Conservation (phyloP, 1,284 basidiomycete species). For the Boletus sp. region DNA sequence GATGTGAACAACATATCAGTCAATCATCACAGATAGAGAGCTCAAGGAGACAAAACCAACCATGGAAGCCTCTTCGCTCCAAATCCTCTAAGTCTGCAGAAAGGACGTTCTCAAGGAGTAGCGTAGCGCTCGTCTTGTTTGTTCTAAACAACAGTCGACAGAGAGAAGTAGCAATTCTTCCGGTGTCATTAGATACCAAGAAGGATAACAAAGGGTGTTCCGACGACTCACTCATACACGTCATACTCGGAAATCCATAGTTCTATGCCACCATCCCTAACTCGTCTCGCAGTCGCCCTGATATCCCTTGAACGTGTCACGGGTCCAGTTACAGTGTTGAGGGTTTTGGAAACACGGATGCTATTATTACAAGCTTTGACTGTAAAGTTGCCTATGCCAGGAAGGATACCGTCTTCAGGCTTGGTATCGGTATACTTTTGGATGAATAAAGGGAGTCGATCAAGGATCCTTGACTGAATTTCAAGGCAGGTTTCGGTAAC, state of each 20-base stretch:
- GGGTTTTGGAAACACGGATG: conserved; percentile 4
- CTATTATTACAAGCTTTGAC: conserved; percentile 8
- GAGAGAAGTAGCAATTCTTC: conserved; percentile 4
- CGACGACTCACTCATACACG: conserved; percentile 11
- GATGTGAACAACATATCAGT: background rate
- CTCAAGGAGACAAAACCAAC: background rate
- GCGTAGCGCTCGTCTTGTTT: background rate
- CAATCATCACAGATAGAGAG: background rate
- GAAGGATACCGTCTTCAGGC: background rate
- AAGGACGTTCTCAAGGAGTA: conserved; percentile 3
- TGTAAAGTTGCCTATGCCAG: background rate
- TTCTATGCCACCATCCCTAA: background rate
- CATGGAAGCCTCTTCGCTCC: conserved; percentile 1
- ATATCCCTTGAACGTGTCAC: background rate
- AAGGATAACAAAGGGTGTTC: background rate
- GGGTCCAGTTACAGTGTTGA: background rate
- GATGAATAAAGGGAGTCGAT: conserved; percentile 6
- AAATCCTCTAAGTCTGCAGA: background rate
- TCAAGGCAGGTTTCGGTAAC: background rate
- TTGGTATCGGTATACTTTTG: background rate
- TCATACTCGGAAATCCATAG: conserved; percentile 4
- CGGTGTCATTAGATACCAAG: background rate
- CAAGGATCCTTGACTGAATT: conserved; percentile 1
- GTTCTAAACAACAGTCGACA: conserved; percentile 2
- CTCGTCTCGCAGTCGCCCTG: background rate